phyloP scores from a whole-genome alignment of 2,329 filamentous ascomycete species.

The Claviceps sp. region DNA sequence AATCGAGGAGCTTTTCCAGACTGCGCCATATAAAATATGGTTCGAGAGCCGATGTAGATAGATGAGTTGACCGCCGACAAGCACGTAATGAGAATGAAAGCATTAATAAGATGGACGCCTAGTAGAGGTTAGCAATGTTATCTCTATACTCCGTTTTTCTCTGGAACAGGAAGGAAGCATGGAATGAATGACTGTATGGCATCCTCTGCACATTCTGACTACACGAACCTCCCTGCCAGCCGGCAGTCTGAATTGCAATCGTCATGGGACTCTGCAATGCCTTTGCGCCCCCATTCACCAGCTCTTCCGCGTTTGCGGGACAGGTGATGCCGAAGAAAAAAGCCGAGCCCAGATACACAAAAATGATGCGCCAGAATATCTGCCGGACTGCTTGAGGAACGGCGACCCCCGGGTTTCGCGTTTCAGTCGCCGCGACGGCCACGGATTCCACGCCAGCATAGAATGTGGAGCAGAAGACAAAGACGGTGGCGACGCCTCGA shows the following conservation, averaged over 20 bases:
- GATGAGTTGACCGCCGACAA: slow-evolving; percentile 60
- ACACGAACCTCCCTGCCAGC: slow-evolving; percentile 47
- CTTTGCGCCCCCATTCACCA: slow-evolving; percentile 47
- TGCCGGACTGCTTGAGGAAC: slow-evolving; percentile 46
- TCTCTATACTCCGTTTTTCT: no score
- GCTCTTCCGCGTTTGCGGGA: slow-evolving; percentile 50
- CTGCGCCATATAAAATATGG: slow-evolving; percentile 63
- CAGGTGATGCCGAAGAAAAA: slow-evolving; percentile 66
- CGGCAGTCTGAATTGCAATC: slow-evolving; percentile 58
- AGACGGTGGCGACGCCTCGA: slow-evolving; percentile 49
- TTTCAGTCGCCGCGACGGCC: slow-evolving; percentile 50
- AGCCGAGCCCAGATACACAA: slow-evolving; percentile 54
- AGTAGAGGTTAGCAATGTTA: not conserved
- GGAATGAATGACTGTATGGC: not conserved
- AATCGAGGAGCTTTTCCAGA: slow-evolving; percentile 57
- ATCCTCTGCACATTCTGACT: not conserved
- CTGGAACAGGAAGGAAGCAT: not conserved
- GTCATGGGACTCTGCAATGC: slow-evolving; percentile 62
- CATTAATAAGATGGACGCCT: slow-evolving; percentile 61
- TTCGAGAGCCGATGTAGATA: slow-evolving; percentile 66
- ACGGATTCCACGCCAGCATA: slow-evolving; percentile 55
- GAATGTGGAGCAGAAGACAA: slow-evolving; percentile 57
- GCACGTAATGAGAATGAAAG: slow-evolving; percentile 61
- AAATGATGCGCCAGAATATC: slow-evolving; percentile 47
- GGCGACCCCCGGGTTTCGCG: slow-evolving; percentile 41